Evolutionary conservation across 2,329 filamentous ascomycete genomes (phyloP).

Genomic region (Colletotrichum musae): DNA sequence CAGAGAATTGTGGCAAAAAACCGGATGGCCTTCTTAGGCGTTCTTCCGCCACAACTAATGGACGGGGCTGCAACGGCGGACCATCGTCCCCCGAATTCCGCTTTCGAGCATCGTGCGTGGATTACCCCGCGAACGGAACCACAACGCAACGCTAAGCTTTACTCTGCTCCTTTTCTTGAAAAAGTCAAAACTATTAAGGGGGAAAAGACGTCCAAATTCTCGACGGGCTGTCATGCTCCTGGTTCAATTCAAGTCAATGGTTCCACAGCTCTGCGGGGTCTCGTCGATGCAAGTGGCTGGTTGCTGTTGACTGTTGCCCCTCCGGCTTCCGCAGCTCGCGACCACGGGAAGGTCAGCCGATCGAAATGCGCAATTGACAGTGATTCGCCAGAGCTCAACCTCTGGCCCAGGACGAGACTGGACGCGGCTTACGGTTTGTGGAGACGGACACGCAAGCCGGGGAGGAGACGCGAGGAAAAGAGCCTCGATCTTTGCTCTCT

Average conservation of each 20-base stretch:
- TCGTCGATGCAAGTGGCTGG: conserved; percentile 15
- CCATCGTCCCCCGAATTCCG: conserved; percentile 31
- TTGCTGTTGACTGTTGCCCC: not conserved
- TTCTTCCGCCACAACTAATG: conserved; percentile 18
- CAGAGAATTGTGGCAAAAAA: not conserved
- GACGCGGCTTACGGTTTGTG: no score
- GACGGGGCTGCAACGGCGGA: conserved; percentile 37
- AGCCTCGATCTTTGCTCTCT: no score
- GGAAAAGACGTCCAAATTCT: not conserved
- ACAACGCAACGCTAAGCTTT: not conserved
- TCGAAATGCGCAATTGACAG: not conserved
- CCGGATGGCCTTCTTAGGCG: conserved; percentile 1
- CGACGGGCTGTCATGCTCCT: conserved; percentile 8
- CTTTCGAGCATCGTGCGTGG: conserved; percentile 25
- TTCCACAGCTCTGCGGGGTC: conserved; percentile 10
- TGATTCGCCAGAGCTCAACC: not conserved
- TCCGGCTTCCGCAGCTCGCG: not conserved
- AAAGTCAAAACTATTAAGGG: no score
- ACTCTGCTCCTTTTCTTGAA: not conserved
- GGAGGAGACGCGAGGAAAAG: no score
- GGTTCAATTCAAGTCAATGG: not conserved
- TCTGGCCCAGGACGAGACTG: no score
- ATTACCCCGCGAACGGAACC: conserved; percentile 23
- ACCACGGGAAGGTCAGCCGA: not conserved
- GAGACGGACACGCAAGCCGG: no score